phyloP scores from a whole-genome alignment of 257 asterid genomes.

The Jaltomata sinuosa region DNA sequence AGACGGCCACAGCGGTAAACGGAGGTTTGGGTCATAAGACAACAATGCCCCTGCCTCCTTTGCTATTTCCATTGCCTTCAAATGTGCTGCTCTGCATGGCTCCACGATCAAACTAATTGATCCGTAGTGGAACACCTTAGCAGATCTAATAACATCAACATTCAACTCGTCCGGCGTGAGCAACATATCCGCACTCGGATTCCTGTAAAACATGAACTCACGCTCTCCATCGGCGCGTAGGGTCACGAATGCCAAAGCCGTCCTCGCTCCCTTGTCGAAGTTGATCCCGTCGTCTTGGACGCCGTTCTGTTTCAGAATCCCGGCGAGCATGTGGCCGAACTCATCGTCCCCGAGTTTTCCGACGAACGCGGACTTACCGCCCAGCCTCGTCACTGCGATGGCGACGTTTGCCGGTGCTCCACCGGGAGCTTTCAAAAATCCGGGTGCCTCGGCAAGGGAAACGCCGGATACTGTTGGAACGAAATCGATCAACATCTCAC shows the following conservation, averaged over 20 bases:
- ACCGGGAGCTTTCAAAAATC: conserved; percentile 84
- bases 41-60: conserved; percentile 84
- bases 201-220: conserved; percentile 88
- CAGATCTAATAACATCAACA: conserved; percentile 82
- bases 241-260: conserved; percentile 92
- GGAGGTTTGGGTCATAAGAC: conserved; percentile 86
- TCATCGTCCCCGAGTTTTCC: conserved; percentile 92
- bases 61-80: conserved; percentile 92
- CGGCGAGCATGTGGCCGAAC: conserved; percentile 91
- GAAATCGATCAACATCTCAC: conserved; percentile 93
- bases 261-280: conserved; percentile 75
- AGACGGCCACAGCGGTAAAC: conserved; percentile 88
- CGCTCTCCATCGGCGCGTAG: conserved; percentile 91
- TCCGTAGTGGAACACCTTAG: conserved; percentile 86
- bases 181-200: conserved; percentile 96
- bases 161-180: conserved; percentile 80
- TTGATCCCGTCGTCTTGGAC: conserved; percentile 60
- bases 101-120: conserved; percentile 94
- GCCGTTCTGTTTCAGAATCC: conserved; percentile 66
- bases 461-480: conserved; percentile 95
- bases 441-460: conserved; percentile 87
- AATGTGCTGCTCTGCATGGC: conserved; percentile 94
- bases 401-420: conserved; percentile 99
- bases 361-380: conserved; percentile 70
- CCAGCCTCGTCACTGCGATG: conserved; percentile 77